These are phyloP conservation scores for Yarrowia galli DNA, from an alignment of 1,139 yeast species.

Conservation along the genomic window DNA sequence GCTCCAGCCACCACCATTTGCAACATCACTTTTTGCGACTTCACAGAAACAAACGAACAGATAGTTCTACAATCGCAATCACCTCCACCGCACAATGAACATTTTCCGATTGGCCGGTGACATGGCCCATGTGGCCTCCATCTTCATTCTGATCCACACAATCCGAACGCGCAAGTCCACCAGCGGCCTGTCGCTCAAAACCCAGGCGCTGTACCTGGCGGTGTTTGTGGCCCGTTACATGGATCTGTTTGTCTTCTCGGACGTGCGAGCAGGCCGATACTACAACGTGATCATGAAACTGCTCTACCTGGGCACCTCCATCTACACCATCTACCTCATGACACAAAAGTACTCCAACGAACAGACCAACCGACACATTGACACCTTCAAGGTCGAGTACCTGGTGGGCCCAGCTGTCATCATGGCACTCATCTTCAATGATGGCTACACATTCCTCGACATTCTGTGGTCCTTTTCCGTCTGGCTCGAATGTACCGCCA, in stretches of 20 bases:
- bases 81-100: slow-evolving; percentile 9
- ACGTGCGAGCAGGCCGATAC: slow-evolving; percentile 45
- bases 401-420: slow-evolving; percentile 69
- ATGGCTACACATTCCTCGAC: slow-evolving; percentile 68
- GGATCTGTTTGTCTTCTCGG: slow-evolving; percentile 65
- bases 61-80: too few relatives aligned
- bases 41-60: neutral
- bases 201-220: slow-evolving; percentile 78
- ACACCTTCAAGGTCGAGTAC: slow-evolving; percentile 79
- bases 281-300: slow-evolving; percentile 85
- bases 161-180: slow-evolving; percentile 71
- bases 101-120: slow-evolving; percentile 59
- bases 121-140: slow-evolving; percentile 81
- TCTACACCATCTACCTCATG: slow-evolving; percentile 79
- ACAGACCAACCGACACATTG: slow-evolving; percentile 63
- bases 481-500: slow-evolving; percentile 83
- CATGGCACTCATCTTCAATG: slow-evolving; percentile 69
- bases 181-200: slow-evolving; percentile 86
- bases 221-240: slow-evolving; percentile 84
- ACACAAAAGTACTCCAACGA: slow-evolving; percentile 61
- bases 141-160: slow-evolving; percentile 73
- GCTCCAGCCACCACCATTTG: neutral
- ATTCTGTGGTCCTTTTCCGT: slow-evolving; percentile 52
- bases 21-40: too few relatives aligned
- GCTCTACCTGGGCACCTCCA: slow-evolving; percentile 75